These are phyloP conservation scores for Phytophthora kernoviae DNA, from an alignment of 352 stramenopile genomes.

Conservation along the genomic window DNA sequence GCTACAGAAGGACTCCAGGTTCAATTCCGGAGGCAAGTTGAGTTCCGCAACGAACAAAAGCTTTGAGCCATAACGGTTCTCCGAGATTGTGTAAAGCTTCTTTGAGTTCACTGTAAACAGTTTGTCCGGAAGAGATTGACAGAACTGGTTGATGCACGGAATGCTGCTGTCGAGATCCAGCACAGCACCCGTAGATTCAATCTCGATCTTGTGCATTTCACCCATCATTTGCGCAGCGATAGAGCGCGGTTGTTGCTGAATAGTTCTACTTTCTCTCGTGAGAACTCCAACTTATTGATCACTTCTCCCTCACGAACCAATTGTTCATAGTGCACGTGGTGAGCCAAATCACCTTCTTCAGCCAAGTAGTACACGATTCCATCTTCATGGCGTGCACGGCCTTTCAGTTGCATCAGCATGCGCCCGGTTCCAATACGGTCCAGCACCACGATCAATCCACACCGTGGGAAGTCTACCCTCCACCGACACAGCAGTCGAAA, in stretches of 20 bases:
- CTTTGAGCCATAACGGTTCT: slow-evolving; percentile 33
- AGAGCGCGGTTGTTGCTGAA: slow-evolving; percentile 62
- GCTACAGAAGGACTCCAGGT: slow-evolving; percentile 51
- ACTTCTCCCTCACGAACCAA: slow-evolving; percentile 47
- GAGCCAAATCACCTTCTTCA: slow-evolving; percentile 50
- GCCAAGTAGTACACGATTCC: slow-evolving; percentile 79
- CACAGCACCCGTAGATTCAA: slow-evolving; percentile 62
- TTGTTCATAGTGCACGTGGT: slow-evolving; percentile 54
- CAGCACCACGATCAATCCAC: slow-evolving; percentile 66
- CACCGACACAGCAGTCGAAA: slow-evolving; percentile 79
- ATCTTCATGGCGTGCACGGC: slow-evolving; percentile 75
- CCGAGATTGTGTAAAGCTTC: slow-evolving; percentile 54
- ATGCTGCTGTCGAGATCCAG: slow-evolving; percentile 82
- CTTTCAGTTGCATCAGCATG: slow-evolving; percentile 75
- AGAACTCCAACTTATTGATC: slow-evolving; percentile 73
- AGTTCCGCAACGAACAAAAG: slow-evolving; percentile 59
- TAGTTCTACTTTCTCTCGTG: slow-evolving; percentile 64
- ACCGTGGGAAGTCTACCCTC: slow-evolving; percentile 84
- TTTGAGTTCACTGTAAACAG: slow-evolving; percentile 65
- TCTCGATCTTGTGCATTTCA: slow-evolving; percentile 39
- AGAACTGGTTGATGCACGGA: slow-evolving; percentile 78
- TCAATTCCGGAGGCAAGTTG: slow-evolving; percentile 56
- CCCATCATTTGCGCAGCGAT: slow-evolving; percentile 48
- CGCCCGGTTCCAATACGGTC: slow-evolving; percentile 59
- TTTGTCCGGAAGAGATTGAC: slow-evolving; percentile 62